Percentiles rank a stretch among this genome's conserved stretches.
Evolutionary conservation across 371 early-diverging fungal species (phyloP).

Genomic region (Lichtheimia hyalospora): DNA sequence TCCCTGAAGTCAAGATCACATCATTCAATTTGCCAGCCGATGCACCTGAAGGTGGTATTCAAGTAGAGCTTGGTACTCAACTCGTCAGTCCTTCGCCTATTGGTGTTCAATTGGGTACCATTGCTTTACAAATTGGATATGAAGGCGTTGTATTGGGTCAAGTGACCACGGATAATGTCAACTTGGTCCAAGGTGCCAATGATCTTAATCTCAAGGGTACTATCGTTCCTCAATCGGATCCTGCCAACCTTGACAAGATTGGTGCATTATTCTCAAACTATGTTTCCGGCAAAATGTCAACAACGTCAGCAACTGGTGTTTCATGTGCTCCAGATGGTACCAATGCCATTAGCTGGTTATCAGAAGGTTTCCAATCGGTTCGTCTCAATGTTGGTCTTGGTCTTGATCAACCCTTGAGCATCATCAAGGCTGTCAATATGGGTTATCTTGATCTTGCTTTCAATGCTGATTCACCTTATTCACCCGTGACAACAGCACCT

Average conservation of each 20-base stretch:
- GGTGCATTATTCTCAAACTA: conserved; percentile 50
- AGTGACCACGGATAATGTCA: conserved; percentile 41
- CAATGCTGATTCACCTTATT: conserved; percentile 38
- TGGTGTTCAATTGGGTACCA: conserved; percentile 53
- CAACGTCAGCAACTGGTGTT: conserved; percentile 50
- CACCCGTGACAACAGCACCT: conserved; percentile 43
- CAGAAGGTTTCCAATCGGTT: conserved; percentile 47
- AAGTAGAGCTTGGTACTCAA: conserved; percentile 47
- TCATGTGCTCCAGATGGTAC: conserved; percentile 53
- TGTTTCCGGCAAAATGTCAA: conserved; percentile 42
- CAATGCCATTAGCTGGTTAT: conserved; percentile 52
- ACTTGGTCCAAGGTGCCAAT: conserved; percentile 41
- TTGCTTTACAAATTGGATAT: conserved; percentile 43
- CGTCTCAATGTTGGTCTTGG: conserved; percentile 47
- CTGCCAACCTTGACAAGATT: conserved; percentile 36
- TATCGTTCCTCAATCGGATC: conserved; percentile 43
- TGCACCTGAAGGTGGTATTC: conserved; percentile 54
- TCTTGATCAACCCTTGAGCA: conserved; percentile 32
- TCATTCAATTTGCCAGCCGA: conserved; percentile 54
- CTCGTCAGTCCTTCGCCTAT: conserved; percentile 58
- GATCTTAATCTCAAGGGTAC: conserved; percentile 49
- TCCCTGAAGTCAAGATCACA: conserved; percentile 49
- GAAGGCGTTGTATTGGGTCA: conserved; percentile 47
- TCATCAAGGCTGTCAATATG: conserved; percentile 52
- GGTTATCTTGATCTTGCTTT: conserved; percentile 54